Evolutionary conservation across 2,329 filamentous ascomycete species (phyloP).

Genomic region (Fusarium compactum): DNA sequence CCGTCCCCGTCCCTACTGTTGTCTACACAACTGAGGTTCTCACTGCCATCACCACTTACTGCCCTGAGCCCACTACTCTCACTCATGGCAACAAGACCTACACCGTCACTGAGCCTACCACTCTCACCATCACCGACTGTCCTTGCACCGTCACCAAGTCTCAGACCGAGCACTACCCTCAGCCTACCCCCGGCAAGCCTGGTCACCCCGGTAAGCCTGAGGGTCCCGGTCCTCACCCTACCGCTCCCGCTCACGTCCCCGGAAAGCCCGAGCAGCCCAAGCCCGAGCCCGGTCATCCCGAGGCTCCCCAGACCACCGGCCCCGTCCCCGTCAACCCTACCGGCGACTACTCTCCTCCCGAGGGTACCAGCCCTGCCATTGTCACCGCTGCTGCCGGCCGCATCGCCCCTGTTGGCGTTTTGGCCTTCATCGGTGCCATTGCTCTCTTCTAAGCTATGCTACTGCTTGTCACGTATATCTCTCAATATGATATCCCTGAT

Average conservation of each 20-base stretch:
- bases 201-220: conserved; percentile 6
- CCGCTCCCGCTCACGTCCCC: conserved; percentile 8
- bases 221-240: conserved; percentile 7
- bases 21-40: conserved; percentile 30
- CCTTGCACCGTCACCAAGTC: conserved; percentile 34
- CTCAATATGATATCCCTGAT: conserved; percentile 6
- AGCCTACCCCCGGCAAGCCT: conserved; percentile 28
- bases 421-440: conserved; percentile 69
- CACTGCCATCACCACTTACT: conserved; percentile 55
- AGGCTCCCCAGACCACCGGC: conserved; percentile 4
- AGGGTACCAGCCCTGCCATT: conserved; percentile 66
- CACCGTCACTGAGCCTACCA: conserved; percentile 32
- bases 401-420: conserved; percentile 52
- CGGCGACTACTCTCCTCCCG: conserved; percentile 10
- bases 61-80: conserved; percentile 48
- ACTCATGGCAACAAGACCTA: conserved; percentile 50
- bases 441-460: conserved; percentile 65
- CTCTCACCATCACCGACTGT: conserved; percentile 33
- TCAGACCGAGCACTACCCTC: conserved; percentile 46
- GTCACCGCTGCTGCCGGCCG: conserved; percentile 67
- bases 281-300: conserved; percentile 1
- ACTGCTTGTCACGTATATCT: conserved; percentile 11
- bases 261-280: conserved; percentile 8
- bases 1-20: conserved; percentile 19
- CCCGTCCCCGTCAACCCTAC: conserved; percentile 42